Base-by-base conservation (phyloP, 805 yeast genomes). In the Helenozyma rhizophorensis region DNA sequence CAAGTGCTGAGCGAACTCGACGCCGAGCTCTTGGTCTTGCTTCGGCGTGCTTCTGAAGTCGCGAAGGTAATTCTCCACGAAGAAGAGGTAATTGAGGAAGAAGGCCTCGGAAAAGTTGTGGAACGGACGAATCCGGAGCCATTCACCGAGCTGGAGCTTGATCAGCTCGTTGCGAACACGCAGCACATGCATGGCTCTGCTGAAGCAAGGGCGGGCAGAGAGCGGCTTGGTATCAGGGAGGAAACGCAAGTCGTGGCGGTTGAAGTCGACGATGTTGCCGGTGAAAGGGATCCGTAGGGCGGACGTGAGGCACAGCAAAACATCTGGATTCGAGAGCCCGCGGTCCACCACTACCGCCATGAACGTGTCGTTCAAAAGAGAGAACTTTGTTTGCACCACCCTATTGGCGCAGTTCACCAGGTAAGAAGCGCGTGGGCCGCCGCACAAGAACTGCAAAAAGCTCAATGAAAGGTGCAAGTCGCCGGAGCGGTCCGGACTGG, bases 41-140 rank as follows among this genome's bases (percentile, higher is more conserved):
- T 37, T 28, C 7, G 48, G 45, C 3, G 39, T 36, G 12, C 25
- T 18, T 9, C 23, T 25, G 9, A 36, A 35, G 8, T 23, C 21
- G 8, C 25, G 26, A 9, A 46, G 30, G 22, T 33, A 33, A 9
- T 25, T 32, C 22, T 37, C 37, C 4, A 34, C 44, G 23, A 35
- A 32, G 4, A 23, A 27, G 9, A 46, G 32, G 14, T 36, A 39
- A 13, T 45, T 45, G 23, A 42, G 26, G 21, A 44, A 45, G 25
- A 42, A 52, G 3, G 48, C 33, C 25, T 52, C 53, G 10, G 48
- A 39, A 25, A 58, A 55, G 33, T 59, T 53, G 14, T 46, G 43
- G 32, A 64, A 62, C 0, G 72, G 72, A 27, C 51, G 46, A 12
- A 66, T 32, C 14, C 48, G 48, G 48, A 65, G 54, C 72, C 72